These are phyloP conservation scores for Wickerhamiella dianesei DNA, from an alignment of 805 yeast genomes.

Conservation along the genomic window DNA sequence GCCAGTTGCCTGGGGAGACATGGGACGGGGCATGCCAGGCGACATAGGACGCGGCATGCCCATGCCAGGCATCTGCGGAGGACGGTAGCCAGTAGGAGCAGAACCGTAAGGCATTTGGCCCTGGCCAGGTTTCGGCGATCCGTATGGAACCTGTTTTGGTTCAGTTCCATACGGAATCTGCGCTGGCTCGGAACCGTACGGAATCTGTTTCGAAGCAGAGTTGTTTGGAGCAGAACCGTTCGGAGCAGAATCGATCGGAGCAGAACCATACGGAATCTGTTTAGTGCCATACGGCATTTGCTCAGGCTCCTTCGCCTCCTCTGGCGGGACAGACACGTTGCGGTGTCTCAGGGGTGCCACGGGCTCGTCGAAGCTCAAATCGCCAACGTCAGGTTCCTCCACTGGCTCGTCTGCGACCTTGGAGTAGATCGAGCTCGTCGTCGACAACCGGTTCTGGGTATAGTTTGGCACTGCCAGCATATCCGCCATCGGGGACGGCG, in stretches of 20 bases:
- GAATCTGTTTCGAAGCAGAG: background rate
- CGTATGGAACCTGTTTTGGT: background rate
- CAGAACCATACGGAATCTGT: background rate
- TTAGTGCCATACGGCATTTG: background rate
- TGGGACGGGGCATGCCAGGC: background rate
- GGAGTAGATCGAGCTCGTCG: slow-evolving; percentile 11
- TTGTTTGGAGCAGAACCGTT: too few species aligned
- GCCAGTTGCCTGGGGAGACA: background rate
- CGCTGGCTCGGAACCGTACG: background rate
- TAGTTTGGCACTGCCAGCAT: slow-evolving; percentile 1
- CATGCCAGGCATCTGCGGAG: slow-evolving; percentile 1
- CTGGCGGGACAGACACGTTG: too few species aligned
- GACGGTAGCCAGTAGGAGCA: background rate
- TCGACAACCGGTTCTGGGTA: slow-evolving; percentile 7
- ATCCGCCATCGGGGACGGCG: background rate
- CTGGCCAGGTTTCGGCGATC: too few species aligned
- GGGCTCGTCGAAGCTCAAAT: background rate
- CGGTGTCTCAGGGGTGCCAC: background rate
- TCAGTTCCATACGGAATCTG: background rate
- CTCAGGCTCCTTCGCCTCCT: background rate
- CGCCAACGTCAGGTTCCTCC: background rate
- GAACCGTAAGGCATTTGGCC: background rate
- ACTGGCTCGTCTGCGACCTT: background rate
- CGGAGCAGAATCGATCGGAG: too few species aligned
- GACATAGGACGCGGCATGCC: slow-evolving; percentile 1